These are phyloP conservation scores for Botryotinia calthae DNA, from an alignment of 2,329 filamentous ascomycete species.

Conservation along the genomic window DNA sequence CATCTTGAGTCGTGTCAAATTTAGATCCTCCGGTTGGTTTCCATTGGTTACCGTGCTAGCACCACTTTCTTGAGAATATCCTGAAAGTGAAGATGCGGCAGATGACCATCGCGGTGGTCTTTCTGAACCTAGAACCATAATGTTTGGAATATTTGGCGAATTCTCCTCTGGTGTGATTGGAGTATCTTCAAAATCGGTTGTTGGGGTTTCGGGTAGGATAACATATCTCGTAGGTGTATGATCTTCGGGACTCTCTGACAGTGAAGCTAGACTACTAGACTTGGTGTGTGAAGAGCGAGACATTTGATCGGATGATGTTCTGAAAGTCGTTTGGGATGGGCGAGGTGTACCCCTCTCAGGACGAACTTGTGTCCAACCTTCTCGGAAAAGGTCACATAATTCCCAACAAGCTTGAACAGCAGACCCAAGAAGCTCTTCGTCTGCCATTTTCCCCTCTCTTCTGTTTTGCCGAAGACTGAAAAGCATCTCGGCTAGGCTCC, in stretches of 20 bases:
- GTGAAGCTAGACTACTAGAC: conserved; percentile 48
- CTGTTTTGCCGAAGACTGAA: conserved; percentile 84
- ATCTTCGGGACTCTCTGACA: conserved; percentile 46
- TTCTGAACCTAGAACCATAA: conserved; percentile 77
- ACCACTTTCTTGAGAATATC: conserved; percentile 70
- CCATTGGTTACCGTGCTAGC: conserved; percentile 72
- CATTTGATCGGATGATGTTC: conserved; percentile 15
- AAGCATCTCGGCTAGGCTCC: conserved; percentile 88
- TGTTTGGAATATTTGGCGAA: conserved; percentile 76
- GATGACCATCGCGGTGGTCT: conserved; percentile 66
- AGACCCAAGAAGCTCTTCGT: conserved; percentile 81
- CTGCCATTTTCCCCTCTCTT: conserved; percentile 67
- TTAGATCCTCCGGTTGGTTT: conserved; percentile 64
- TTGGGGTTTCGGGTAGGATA: conserved; percentile 74
- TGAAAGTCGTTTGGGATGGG: conserved; percentile 72
- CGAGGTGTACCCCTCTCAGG: conserved; percentile 84
- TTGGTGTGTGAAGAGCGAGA: conserved; percentile 37
- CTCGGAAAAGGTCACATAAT: conserved; percentile 86
- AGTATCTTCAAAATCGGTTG: conserved; percentile 92
- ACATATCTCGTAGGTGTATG: conserved; percentile 25
- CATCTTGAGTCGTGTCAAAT: conserved; percentile 73
- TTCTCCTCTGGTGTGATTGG: conserved; percentile 78
- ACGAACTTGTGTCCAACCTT: conserved; percentile 85
- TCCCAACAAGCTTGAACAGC: conserved; percentile 95
- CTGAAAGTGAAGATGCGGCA: conserved; percentile 71